Base-by-base conservation (phyloP, 768 basidiomycete genomes). In the Phylloporus sp. region DNA sequence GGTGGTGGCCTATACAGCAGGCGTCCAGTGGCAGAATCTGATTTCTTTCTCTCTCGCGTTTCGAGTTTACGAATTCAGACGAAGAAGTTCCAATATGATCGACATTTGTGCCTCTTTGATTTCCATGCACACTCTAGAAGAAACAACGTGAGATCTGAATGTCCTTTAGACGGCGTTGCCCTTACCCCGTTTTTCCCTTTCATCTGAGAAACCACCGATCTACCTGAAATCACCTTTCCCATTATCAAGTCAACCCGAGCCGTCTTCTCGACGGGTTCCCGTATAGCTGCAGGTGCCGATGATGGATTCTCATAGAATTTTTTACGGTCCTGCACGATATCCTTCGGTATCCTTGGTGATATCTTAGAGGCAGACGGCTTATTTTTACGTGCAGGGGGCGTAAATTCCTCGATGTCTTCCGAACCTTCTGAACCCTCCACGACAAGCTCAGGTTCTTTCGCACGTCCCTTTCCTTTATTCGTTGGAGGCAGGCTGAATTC, bases 11-110 rank as follows among this genome's bases (percentile, higher is more conserved):
- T 5, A 71, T 50, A 46, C 55, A 69, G 61, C 59, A 69, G 5
- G 66, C 70, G 9, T 38, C 13, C 29, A 69, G 47, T 32, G 68
- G 69, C 3, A 67, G 46, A 35, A 15, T 53, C 6, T 7, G 32
- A 0, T 2, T 34, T 2, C 15, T 47, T 27, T 59, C 57, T 31
- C 28, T 58, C 38, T 50, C 50, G 6, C 52, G 59, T 13, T 29
- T 0, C 27, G 64, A 50, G 40, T 68, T 58, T 20, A 45, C 7
- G 24, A 71, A 56, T 18, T 54, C 49, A 27, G 68, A 66, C 2
- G 68, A 66, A 15, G 66, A 71, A 10, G 62, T 70, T 35, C 56
- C 60, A 12, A 71, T 38, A 12, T 6, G 39, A 50, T 71, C 69
- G n/a, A 27, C 2, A 6, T 23, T 23, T 10, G 36, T 47, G 35